A percentile compares a stretch with the other conserved stretches of the same genome.
These are phyloP conservation scores for Magnolia changhungtana DNA, from an alignment of 164 flowering plant species.

Conservation along the genomic window DNA sequence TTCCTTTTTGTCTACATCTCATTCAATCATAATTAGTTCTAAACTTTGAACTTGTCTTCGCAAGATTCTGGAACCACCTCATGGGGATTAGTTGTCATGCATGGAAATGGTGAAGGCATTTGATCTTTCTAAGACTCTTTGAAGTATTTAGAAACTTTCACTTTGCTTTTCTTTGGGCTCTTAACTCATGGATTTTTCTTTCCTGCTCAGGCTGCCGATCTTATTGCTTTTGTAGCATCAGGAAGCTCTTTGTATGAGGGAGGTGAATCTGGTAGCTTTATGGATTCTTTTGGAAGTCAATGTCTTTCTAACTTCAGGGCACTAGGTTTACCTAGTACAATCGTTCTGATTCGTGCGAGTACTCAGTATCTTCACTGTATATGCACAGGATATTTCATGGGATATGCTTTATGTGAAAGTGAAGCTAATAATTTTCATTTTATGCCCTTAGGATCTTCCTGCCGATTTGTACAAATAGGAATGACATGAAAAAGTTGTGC, in stretches of 20 bases:
- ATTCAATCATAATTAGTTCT: no score
- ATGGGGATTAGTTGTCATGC: no score
- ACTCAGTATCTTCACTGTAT: neutral
- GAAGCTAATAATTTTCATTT: slow-evolving; percentile 4
- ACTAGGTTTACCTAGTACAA: slow-evolving; percentile 86
- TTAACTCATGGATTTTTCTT: no score
- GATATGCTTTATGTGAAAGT: neutral
- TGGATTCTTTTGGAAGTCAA: slow-evolving; percentile 82
- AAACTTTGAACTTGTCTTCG: no score
- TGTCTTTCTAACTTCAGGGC: slow-evolving; percentile 87
- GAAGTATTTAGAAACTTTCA: no score
- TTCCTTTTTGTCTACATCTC: no score
- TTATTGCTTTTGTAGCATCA: slow-evolving; percentile 93
- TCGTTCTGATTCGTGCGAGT: slow-evolving; percentile 80
- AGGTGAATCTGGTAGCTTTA: slow-evolving; percentile 28
- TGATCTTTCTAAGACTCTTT: no score
- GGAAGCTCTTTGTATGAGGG: slow-evolving; percentile 48
- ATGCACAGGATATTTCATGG: neutral
- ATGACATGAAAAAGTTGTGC: slow-evolving; percentile 69
- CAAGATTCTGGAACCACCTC: no score
- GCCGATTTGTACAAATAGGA: slow-evolving; percentile 46
- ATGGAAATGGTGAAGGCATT: no score
- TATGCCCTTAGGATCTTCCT: slow-evolving; percentile 64
- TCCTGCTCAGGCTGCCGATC: slow-evolving; percentile 70
- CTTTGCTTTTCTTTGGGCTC: no score